These are phyloP conservation scores for Mortierella polycephala DNA, from an alignment of 371 early-diverging fungal genomes.

Conservation along the genomic window DNA sequence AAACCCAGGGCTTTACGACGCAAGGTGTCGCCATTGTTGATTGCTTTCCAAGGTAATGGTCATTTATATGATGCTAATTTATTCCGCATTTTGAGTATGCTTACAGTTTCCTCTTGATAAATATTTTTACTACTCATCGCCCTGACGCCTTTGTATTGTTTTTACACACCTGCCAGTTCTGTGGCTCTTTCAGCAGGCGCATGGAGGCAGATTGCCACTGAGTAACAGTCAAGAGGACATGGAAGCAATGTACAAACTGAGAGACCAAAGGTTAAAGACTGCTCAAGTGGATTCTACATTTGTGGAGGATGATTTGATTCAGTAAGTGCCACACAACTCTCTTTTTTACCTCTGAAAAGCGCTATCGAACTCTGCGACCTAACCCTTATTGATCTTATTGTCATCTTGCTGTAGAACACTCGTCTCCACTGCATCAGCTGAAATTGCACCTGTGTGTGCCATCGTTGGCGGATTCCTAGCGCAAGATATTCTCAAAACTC, in stretches of 20 bases:
- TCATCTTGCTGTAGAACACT: slow-evolving; percentile 51
- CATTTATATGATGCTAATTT: neutral
- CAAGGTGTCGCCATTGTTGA: slow-evolving; percentile 60
- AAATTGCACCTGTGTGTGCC: slow-evolving; percentile 81
- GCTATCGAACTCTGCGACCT: too few species aligned
- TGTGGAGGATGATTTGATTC: slow-evolving; percentile 60
- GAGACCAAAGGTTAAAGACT: slow-evolving; percentile 37
- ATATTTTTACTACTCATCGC: neutral
- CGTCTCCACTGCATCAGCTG: slow-evolving; percentile 59
- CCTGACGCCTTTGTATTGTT: neutral
- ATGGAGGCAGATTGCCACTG: slow-evolving; percentile 40
- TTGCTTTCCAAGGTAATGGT: slow-evolving; percentile 63
- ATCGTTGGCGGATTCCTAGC: slow-evolving; percentile 90
- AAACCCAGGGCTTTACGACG: slow-evolving; percentile 55
- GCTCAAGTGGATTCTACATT: slow-evolving; percentile 41
- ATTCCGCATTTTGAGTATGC: neutral
- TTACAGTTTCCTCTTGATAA: neutral
- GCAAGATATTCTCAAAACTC: slow-evolving; percentile 87
- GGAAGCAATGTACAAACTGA: slow-evolving; percentile 26
- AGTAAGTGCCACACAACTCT: slow-evolving; percentile 48
- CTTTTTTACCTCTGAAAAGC: neutral
- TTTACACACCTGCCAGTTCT: slow-evolving; percentile 34
- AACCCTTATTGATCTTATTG: too few species aligned
- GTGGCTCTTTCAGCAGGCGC: slow-evolving; percentile 55
- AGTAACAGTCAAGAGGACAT: slow-evolving; percentile 29